These are phyloP conservation scores for Microstroma glucosiphilum DNA, from an alignment of 1,284 basidiomycete genomes.

Conservation along the genomic window DNA sequence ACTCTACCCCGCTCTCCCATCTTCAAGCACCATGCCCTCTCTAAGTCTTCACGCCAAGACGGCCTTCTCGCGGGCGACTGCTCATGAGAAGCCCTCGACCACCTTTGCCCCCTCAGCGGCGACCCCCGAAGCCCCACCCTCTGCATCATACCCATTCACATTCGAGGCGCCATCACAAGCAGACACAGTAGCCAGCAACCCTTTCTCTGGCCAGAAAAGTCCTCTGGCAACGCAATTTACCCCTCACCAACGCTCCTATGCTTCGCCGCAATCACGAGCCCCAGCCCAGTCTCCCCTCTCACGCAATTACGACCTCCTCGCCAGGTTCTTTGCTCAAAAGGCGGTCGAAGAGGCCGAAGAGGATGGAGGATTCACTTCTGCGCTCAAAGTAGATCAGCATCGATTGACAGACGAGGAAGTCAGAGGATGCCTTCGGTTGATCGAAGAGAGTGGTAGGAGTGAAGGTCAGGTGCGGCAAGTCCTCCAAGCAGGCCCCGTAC, in stretches of 20 bases:
- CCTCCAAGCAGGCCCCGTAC: background rate
- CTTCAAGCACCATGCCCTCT: too few species aligned
- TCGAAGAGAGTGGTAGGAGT: slow-evolving; percentile 25
- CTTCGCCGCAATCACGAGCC: too few species aligned
- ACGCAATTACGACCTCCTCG: slow-evolving; percentile 36
- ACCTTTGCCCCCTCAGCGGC: too few species aligned
- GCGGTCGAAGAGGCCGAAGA: slow-evolving; percentile 15
- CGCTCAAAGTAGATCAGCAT: slow-evolving; percentile 13
- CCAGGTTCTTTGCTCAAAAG: slow-evolving; percentile 39
- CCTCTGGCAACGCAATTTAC: background rate
- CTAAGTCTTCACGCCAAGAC: too few species aligned
- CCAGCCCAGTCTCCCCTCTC: slow-evolving; percentile 15
- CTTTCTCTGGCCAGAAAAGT: background rate
- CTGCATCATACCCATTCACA: too few species aligned
- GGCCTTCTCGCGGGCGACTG: too few species aligned
- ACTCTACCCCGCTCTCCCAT: too few species aligned
- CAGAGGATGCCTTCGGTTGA: slow-evolving; percentile 31
- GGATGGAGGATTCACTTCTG: slow-evolving; percentile 7
- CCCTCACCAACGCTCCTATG: too few species aligned
- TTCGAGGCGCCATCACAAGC: too few species aligned
- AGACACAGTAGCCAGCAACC: too few species aligned
- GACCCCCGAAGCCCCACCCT: too few species aligned
- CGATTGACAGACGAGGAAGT: slow-evolving; percentile 34
- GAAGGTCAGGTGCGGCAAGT: background rate
- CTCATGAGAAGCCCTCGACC: too few species aligned